Conservation (phyloP, 805 yeast genomes). For the Geotrichum ghanense region DNA sequence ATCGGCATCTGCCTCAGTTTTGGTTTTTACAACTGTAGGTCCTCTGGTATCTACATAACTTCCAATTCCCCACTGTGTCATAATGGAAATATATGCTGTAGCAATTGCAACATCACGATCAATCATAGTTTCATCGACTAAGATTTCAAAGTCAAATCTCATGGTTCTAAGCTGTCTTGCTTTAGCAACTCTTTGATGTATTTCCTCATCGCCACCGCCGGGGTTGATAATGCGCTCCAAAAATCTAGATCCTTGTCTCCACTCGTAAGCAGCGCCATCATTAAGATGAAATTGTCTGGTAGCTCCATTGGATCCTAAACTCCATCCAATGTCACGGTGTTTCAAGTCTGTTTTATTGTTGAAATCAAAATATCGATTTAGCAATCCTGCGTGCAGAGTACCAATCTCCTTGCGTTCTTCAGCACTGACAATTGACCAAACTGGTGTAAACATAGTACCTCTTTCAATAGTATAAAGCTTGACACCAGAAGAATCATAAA, state of each 20-base stretch:
- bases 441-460: constrained; percentile 34
- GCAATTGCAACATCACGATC: constrained; percentile 44
- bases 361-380: constrained; percentile 36
- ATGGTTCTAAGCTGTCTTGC: constrained; percentile 48
- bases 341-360: constrained; percentile 35
- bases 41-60: constrained; percentile 43
- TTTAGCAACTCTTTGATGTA: constrained; percentile 40
- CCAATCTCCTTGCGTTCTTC: constrained; percentile 40
- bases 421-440: constrained; percentile 38
- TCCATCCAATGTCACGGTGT: constrained; percentile 33
- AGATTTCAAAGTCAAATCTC: constrained; percentile 47
- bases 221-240: constrained; percentile 44
- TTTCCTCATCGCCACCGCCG: constrained; percentile 45
- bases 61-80: constrained; percentile 57
- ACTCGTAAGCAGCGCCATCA: constrained; percentile 44
- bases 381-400: constrained; percentile 38
- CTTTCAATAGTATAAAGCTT: constrained; percentile 43
- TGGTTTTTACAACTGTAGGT: constrained; percentile 30
- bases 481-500: constrained; percentile 36
- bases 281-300: constrained; percentile 37
- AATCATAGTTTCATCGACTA: constrained; percentile 36
- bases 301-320: constrained; percentile 30
- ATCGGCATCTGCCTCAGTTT: constrained; percentile 3
- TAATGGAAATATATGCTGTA: constrained; percentile 52
- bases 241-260: constrained; percentile 42